These are phyloP conservation scores for Vitis labrusca DNA, from an alignment of 164 flowering plant species.

Conservation along the genomic window DNA sequence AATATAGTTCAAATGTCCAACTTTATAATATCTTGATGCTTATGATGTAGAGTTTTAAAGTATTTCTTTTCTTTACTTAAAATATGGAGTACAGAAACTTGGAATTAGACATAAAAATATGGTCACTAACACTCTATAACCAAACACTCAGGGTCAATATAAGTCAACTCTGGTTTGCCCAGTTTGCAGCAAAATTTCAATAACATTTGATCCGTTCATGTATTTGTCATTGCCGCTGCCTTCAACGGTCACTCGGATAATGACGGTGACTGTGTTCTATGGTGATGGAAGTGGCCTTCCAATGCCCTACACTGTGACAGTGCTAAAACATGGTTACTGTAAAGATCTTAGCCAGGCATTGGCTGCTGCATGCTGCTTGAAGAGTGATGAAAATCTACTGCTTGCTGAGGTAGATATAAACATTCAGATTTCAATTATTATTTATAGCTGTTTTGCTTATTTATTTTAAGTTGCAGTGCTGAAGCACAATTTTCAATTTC, in stretches of 20 bases:
- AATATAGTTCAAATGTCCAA: no score
- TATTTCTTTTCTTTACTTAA: no score
- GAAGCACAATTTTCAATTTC: slow-evolving; percentile 11
- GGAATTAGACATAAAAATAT: no score
- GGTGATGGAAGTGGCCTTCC: slow-evolving; percentile 86
- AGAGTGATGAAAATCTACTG: slow-evolving; percentile 63
- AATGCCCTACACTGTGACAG: slow-evolving; percentile 80
- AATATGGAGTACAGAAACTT: no score
- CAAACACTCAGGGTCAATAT: slow-evolving; percentile 78
- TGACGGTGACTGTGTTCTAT: slow-evolving; percentile 79
- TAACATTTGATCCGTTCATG: slow-evolving; percentile 95
- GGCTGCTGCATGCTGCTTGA: slow-evolving; percentile 72
- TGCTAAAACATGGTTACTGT: slow-evolving; percentile 61
- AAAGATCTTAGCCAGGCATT: slow-evolving; percentile 72
- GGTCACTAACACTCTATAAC: slow-evolving; percentile 6
- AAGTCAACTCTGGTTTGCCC: slow-evolving; percentile 96
- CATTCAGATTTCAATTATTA: background rate
- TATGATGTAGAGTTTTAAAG: no score
- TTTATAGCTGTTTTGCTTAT: background rate
- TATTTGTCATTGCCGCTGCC: slow-evolving; percentile 85
- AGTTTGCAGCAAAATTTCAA: slow-evolving; percentile 78
- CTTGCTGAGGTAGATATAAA: slow-evolving; percentile 71
- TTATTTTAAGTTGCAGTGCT: slow-evolving; percentile 10
- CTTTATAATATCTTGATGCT: no score
- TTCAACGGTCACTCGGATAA: slow-evolving; percentile 62